Conservation (phyloP, 441 rosid genomes). For the Erodium moschatum region DNA sequence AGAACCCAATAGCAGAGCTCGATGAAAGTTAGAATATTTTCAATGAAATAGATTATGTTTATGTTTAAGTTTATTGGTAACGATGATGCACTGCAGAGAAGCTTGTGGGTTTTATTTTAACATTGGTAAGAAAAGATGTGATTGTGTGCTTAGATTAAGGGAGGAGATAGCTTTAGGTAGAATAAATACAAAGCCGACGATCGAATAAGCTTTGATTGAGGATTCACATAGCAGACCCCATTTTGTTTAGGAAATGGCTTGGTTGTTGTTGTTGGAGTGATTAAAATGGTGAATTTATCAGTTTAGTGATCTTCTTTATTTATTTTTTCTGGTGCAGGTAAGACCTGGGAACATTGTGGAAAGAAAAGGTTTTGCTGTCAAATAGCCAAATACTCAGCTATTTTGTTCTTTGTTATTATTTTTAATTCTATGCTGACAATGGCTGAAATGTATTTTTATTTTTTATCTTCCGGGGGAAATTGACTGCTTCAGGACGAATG, state of each 20-base stretch:
- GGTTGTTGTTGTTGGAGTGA: too few relatives aligned
- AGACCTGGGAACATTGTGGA: slow-evolving; percentile 80
- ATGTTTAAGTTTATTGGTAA: background rate
- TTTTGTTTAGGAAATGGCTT: background rate
- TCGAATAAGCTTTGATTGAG: background rate
- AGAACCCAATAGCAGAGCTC: background rate
- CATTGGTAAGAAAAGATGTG: background rate
- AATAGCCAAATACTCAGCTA: background rate
- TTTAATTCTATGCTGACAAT: slow-evolving; percentile 4
- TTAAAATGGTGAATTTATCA: background rate
- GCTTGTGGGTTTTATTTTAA: too few relatives aligned
- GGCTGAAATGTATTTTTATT: slow-evolving; percentile 9
- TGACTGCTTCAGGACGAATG: slow-evolving; percentile 47
- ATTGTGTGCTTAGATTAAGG: too few relatives aligned
- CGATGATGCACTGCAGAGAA: background rate
- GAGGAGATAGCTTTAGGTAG: too few relatives aligned
- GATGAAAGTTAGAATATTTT: background rate
- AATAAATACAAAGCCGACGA: too few relatives aligned
- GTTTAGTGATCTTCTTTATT: background rate
- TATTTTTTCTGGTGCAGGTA: slow-evolving; percentile 36
- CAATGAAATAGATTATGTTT: background rate
- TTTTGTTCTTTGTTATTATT: background rate
- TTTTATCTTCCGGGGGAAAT: slow-evolving; percentile 18
- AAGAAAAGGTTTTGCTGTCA: slow-evolving; percentile 45
- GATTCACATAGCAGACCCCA: background rate